phyloP scores from a whole-genome alignment of 208 protist genomes.

The Crithidia expoeki region DNA sequence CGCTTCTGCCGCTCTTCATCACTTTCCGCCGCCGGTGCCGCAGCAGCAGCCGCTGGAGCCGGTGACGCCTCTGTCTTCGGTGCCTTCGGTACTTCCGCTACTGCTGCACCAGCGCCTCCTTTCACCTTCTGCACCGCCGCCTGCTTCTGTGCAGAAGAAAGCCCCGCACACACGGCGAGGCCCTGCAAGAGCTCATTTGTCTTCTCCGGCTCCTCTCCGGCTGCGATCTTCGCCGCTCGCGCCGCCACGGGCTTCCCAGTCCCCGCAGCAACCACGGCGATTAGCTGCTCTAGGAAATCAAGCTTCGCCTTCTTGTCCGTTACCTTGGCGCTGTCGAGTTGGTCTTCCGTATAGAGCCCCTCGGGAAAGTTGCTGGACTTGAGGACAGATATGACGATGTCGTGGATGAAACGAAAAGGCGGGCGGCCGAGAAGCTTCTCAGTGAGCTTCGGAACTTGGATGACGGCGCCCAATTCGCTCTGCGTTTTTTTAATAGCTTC shows the following conservation, averaged over 20 bases:
- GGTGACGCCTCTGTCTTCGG: neutral
- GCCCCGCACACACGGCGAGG: slow-evolving; percentile 72
- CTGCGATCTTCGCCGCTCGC: slow-evolving; percentile 83
- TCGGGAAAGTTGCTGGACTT: slow-evolving; percentile 77
- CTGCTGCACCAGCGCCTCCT: slow-evolving; percentile 21
- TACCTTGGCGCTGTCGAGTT: slow-evolving; percentile 80
- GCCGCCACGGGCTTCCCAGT: slow-evolving; percentile 65
- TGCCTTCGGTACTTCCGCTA: neutral
- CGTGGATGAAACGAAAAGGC: slow-evolving; percentile 91
- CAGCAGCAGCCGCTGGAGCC: neutral
- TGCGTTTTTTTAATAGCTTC: slow-evolving; percentile 79
- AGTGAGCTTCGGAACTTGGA: slow-evolving; percentile 80
- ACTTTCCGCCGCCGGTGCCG: slow-evolving; percentile 23
- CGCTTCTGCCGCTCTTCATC: slow-evolving; percentile 69
- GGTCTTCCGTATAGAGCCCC: slow-evolving; percentile 57
- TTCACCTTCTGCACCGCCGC: slow-evolving; percentile 68
- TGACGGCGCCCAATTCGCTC: slow-evolving; percentile 76
- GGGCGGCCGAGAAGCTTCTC: slow-evolving; percentile 89
- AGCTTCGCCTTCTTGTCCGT: slow-evolving; percentile 86
- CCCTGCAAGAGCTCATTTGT: slow-evolving; percentile 90
- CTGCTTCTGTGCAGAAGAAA: slow-evolving; percentile 62
- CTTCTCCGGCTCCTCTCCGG: slow-evolving; percentile 84
- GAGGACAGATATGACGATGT: slow-evolving; percentile 78
- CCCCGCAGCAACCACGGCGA: slow-evolving; percentile 76
- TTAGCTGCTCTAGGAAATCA: slow-evolving; percentile 76